Evolutionary conservation across 352 stramenopile genomes (phyloP), one percentile per base, ranked within the genome.

Genomic region (Pythium periplocum): DNA sequence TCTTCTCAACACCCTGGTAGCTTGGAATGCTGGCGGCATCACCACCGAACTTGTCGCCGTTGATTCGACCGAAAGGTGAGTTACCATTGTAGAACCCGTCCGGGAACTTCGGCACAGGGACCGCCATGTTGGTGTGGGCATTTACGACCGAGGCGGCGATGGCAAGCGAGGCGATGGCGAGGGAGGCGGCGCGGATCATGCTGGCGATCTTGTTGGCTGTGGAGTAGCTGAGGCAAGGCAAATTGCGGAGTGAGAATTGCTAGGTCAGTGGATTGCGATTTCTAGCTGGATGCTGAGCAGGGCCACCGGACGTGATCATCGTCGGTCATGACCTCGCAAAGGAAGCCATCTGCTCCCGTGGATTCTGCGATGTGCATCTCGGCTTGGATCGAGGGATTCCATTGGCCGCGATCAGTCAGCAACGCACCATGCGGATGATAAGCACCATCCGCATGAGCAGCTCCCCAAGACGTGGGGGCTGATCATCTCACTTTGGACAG

Each of bases 171-270:
- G 49, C 59, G 43, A 57, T 8, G 43, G 54, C 12, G 35, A 45
- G 11, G 17, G 54, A 59, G 17, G 17, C 17, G n/a, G 42, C 46
- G 60, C 45, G 43, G 31, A 62, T 45, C 60, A 67, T 67, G 40
- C n/a, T 45, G n/a, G 32, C 51, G 26, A 30, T 39, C 3, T 35
- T 11, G 45, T 11, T 10, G 11, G 43, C 38, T n/a, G 26, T 40
- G 34, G 31, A 44, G 47, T 26, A 33, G 43, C 9, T 37, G 35
- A 35, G 32, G 46, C 43, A 40, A 30, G 26, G 51, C 51, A 38
- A 57, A 57, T 57, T 57, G 12, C 34, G 51, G 38, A 37, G 51
- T 57, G 51, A 57, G 43, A 10, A 7, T 7, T 17, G n/a, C 6
- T 11, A 47, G 5, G 42, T 32, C n/a, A 26, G 42, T 7, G n/a